Evolutionary conservation across 108 stramenopile genomes (phyloP).

Genomic region (Conticribra weissflogii): DNA sequence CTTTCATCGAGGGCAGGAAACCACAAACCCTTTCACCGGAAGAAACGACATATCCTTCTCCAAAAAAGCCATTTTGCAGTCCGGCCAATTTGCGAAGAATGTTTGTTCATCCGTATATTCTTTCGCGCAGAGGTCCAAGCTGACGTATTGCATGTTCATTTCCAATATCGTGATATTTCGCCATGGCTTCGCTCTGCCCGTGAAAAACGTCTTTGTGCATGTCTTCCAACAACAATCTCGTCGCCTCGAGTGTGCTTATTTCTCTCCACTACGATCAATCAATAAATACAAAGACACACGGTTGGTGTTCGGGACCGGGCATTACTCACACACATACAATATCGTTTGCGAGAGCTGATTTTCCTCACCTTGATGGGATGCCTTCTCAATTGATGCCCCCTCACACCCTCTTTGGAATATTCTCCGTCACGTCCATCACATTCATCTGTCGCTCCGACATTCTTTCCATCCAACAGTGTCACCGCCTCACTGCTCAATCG

Average conservation of each 20-base stretch:
- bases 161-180: conserved; percentile 31
- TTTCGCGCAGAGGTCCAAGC: not conserved
- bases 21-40: too few species aligned
- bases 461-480: conserved; percentile 14
- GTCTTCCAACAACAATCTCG: conserved; percentile 61
- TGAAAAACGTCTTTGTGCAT: conserved; percentile 37
- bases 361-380: conserved; percentile 58
- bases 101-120: too few species aligned
- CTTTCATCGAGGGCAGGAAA: too few species aligned
- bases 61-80: too few species aligned
- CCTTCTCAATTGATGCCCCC: conserved; percentile 60
- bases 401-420: conserved; percentile 5
- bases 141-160: conserved; percentile 29
- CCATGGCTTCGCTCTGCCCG: conserved; percentile 16
- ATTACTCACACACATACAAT: not conserved
- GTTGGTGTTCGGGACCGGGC: not conserved
- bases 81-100: too few species aligned
- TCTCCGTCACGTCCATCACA: conserved; percentile 6
- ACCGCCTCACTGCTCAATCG: conserved; percentile 58
- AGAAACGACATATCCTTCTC: too few species aligned
- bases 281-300: not conserved
- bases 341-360: too few species aligned
- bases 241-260: conserved; percentile 69
- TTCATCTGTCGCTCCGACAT: not conserved
- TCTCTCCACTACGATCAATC: conserved; percentile 49